Evolutionary conservation across 2,329 filamentous ascomycete genomes (phyloP).

Genomic region (Aureobasidium sp.): DNA sequence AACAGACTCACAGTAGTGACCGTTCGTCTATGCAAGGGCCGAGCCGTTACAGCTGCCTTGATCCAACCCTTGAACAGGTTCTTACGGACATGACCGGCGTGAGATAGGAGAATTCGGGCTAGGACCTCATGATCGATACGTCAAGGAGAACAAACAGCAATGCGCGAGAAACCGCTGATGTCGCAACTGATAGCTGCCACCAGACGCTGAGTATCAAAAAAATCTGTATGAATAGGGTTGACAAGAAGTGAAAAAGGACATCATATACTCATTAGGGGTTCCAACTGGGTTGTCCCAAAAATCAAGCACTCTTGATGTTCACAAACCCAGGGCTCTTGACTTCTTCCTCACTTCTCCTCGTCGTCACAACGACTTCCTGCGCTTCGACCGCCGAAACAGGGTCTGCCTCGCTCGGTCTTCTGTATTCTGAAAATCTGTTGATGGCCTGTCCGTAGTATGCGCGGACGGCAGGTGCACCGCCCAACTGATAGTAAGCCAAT

Average conservation of each 20-base stretch:
- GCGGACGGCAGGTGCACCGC: constrained; percentile 36
- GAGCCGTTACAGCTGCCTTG: too few relatives aligned
- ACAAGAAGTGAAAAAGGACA: not conserved
- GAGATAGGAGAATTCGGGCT: too few relatives aligned
- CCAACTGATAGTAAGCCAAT: constrained; percentile 66
- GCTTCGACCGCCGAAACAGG: not conserved
- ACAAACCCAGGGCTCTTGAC: not conserved
- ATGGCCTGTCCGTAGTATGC: not conserved
- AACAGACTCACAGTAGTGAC: too few relatives aligned
- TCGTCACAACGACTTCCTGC: not conserved
- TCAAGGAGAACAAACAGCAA: too few relatives aligned
- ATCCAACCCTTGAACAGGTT: too few relatives aligned
- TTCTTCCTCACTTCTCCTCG: not conserved
- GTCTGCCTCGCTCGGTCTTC: not conserved
- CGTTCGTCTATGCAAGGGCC: too few relatives aligned
- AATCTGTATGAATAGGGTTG: not conserved
- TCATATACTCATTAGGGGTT: not conserved
- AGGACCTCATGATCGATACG: too few relatives aligned
- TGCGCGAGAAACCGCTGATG: too few relatives aligned
- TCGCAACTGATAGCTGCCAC: not conserved
- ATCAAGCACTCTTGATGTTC: constrained; percentile 5
- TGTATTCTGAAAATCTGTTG: not conserved
- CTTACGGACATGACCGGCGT: too few relatives aligned
- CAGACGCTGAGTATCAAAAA: not conserved
- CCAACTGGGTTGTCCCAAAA: not conserved